These are phyloP conservation scores for Angomonas ambiguus DNA, from an alignment of 208 protist genomes.

Conservation along the genomic window DNA sequence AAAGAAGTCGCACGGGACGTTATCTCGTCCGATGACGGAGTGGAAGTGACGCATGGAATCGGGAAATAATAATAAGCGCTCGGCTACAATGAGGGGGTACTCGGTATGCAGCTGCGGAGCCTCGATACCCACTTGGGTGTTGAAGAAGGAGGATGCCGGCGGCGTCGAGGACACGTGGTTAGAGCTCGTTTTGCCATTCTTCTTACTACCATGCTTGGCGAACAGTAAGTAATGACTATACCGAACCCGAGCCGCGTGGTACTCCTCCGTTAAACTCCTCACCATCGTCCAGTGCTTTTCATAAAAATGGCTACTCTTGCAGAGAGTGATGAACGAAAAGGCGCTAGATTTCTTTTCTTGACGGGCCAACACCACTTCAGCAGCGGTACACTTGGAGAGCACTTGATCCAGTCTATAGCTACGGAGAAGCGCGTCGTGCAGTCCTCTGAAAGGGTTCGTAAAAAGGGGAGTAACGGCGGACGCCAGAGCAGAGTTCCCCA, in stretches of 20 bases:
- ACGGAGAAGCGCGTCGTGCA: constrained; percentile 49
- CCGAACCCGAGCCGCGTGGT: not conserved
- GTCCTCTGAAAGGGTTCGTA: constrained; percentile 62
- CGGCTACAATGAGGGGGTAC: constrained; percentile 57
- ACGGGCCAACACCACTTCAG: constrained; percentile 34
- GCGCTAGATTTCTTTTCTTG: constrained; percentile 29
- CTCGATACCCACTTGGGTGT: constrained; percentile 40
- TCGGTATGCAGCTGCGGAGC: constrained; percentile 28
- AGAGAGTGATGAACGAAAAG: constrained; percentile 31
- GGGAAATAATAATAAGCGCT: constrained; percentile 70
- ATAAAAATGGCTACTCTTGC: constrained; percentile 10
- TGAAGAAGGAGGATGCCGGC: constrained; percentile 26
- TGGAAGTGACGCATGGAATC: constrained; percentile 63
- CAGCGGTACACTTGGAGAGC: constrained; percentile 19
- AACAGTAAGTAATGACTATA: not conserved
- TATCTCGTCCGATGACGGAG: constrained; percentile 59
- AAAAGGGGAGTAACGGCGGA: constrained; percentile 20
- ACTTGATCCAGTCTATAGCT: constrained; percentile 80
- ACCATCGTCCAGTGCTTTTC: constrained; percentile 3
- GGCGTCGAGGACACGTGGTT: not conserved
- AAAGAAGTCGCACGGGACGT: constrained; percentile 83
- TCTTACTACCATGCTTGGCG: too few species aligned
- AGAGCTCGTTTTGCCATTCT: too few species aligned
- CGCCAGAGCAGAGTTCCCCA: not conserved
- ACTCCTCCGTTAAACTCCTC: not conserved